Conservation (phyloP, 2,329 filamentous ascomycete genomes). For the Botrytis aclada region DNA sequence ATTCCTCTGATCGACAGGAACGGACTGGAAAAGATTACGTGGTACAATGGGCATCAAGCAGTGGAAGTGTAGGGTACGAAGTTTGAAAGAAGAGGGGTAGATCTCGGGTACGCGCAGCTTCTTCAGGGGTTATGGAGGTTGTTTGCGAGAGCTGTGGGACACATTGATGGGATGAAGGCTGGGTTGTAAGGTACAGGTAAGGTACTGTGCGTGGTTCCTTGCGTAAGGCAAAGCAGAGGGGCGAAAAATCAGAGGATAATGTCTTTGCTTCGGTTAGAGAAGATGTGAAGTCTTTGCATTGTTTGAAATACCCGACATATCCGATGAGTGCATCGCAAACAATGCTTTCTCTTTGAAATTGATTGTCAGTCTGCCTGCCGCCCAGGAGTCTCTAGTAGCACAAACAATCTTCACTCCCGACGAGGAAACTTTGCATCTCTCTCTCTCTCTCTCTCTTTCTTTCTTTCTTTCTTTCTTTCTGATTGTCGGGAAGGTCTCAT, state of each 20-base stretch:
- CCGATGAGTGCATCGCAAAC: slow-evolving; percentile 10
- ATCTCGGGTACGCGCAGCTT: slow-evolving; percentile 13
- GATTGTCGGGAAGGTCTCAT: slow-evolving; percentile 2
- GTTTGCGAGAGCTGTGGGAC: slow-evolving; percentile 9
- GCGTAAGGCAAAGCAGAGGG: background rate
- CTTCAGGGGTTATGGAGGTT: slow-evolving; percentile 5
- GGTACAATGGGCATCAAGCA: background rate
- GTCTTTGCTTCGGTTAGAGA: background rate
- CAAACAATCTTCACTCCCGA: slow-evolving; percentile 5
- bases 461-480: background rate
- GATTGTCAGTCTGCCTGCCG: background rate
- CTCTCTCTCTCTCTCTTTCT: background rate
- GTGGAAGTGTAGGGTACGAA: background rate
- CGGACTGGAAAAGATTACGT: background rate
- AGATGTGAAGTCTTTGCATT: background rate
- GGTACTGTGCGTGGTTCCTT: background rate
- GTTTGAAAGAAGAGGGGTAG: slow-evolving; percentile 4
- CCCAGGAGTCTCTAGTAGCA: background rate
- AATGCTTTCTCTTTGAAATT: background rate
- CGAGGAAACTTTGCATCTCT: slow-evolving; percentile 3
- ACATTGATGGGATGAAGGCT: background rate
- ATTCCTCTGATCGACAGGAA: slow-evolving; percentile 4
- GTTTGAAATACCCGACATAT: slow-evolving; percentile 9
- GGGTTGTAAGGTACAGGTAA: background rate
- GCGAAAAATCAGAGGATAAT: background rate